Conservation (phyloP, 2,329 filamentous ascomycete genomes). For the Neophaeococcomyces aloes region DNA sequence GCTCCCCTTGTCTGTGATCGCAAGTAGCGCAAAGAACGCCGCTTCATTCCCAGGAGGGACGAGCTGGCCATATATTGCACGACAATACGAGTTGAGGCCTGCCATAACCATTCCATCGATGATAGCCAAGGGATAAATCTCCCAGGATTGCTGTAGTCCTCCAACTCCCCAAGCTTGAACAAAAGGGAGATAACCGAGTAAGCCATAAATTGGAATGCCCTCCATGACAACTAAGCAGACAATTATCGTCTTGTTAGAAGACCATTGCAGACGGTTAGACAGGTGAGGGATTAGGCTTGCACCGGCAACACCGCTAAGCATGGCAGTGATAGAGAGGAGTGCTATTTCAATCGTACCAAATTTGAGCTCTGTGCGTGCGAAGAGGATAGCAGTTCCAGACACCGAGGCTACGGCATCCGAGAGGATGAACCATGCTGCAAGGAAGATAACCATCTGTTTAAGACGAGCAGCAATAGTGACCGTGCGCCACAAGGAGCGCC, state of each 20-base stretch:
- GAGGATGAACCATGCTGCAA: constrained; percentile 80
- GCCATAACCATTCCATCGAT: constrained; percentile 83
- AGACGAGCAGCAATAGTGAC: constrained; percentile 59
- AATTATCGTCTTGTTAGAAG: constrained; percentile 76
- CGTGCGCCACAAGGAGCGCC: constrained; percentile 35
- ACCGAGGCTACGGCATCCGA: constrained; percentile 87
- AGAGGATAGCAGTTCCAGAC: constrained; percentile 79
- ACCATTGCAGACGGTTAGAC: constrained; percentile 54
- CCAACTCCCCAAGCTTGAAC: constrained; percentile 61
- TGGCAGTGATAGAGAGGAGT: constrained; percentile 81
- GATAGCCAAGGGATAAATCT: constrained; percentile 81
- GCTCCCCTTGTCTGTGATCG: constrained; percentile 87
- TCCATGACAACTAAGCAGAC: constrained; percentile 77
- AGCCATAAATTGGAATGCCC: constrained; percentile 78
- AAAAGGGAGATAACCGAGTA: constrained; percentile 71
- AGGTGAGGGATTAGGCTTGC: constrained; percentile 76
- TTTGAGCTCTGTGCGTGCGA: constrained; percentile 76
- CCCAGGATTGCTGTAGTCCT: constrained; percentile 78
- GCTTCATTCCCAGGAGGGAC: constrained; percentile 85
- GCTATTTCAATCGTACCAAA: constrained; percentile 75
- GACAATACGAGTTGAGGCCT: constrained; percentile 74
- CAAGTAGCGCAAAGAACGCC: constrained; percentile 86
- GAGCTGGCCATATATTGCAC: constrained; percentile 74
- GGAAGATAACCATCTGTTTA: constrained; percentile 67
- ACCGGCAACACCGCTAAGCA: constrained; percentile 65